Base-by-base conservation (phyloP, 139 green algal genomes). In the Coelastrella sp. region DNA sequence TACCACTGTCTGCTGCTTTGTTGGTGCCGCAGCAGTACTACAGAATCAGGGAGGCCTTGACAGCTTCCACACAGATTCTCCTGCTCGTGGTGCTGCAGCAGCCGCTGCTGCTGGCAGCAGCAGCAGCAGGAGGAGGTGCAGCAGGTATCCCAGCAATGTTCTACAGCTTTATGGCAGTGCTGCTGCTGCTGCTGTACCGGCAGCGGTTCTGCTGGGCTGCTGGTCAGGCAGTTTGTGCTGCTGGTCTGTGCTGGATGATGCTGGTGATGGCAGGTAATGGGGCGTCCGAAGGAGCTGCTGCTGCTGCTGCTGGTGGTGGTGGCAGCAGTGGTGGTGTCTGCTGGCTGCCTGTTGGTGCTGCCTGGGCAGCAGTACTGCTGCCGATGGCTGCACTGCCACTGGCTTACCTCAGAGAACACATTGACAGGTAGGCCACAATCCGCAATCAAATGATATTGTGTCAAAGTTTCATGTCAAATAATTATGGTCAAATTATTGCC, bases 151-250 rank as follows among this genome's bases (percentile, higher is more conserved):
- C 58, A 22, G 11, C 7, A 20, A n/a, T 65, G 78, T 84, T 84
- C 56, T 57, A 84, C 81, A 74, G 81, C 59, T 59, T 60, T n/a
- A 7, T 22, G 17, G 81, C 58, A 7, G 81, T n/a, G 22, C 24
- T 86, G 81, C 81, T 86, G 81, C 81, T 86, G 81, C 81, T 86
- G 58, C 24, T 86, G 81, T 86, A 59, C 22, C 58, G 35, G 59
- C 81, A 86, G 58, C 81, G 81, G 59, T 61, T 86, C 57, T 74
- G 20, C 19, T 86, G 81, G 81, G 81, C 81, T 4, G 19, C 9
- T 25, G 73, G 81, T n/a, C 81, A 86, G 59, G 81, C 35, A 25
- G 24, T 73, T 15, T 0, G 7, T 86, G 59, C 7, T 86, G 81
- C 59, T 86, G 60, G 10, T 56, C 17, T 68, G 66, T 72, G 79